These are phyloP conservation scores for Trichophyton schoenleinii DNA, from an alignment of 2,329 filamentous ascomycete genomes.

Conservation along the genomic window DNA sequence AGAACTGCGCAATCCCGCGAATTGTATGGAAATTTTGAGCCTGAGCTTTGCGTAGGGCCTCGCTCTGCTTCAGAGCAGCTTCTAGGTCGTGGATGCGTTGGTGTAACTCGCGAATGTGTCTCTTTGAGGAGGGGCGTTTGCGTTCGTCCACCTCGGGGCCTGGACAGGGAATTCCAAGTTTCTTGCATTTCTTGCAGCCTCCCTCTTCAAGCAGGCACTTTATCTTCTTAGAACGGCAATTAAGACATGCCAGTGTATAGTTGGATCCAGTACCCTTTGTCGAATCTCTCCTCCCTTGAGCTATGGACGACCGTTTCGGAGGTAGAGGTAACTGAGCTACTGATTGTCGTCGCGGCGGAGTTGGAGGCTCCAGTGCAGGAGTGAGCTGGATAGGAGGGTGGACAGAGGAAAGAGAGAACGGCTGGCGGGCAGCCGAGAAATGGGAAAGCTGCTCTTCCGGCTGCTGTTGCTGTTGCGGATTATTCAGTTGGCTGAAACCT, in stretches of 20 bases:
- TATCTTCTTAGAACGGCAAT: slow-evolving; percentile 9
- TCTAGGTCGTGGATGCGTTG: slow-evolving; percentile 11
- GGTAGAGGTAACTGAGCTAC: not conserved
- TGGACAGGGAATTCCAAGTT: slow-evolving; percentile 7
- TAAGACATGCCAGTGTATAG: slow-evolving; percentile 6
- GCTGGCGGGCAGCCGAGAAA: not conserved
- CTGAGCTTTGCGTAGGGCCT: not conserved
- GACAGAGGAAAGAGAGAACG: not conserved
- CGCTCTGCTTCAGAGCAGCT: slow-evolving; percentile 9
- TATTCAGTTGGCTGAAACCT: not conserved
- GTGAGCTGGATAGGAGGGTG: not conserved
- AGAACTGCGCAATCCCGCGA: slow-evolving; percentile 7
- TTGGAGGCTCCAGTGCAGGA: not conserved
- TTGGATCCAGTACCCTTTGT: not conserved
- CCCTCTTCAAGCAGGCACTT: slow-evolving; percentile 8
- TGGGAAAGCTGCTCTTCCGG: not conserved
- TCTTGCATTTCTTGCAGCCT: slow-evolving; percentile 10
- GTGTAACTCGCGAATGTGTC: slow-evolving; percentile 11
- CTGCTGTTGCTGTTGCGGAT: not conserved
- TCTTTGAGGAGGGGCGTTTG: slow-evolving; percentile 12
- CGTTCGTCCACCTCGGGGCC: slow-evolving; percentile 9
- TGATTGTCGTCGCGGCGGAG: not conserved
- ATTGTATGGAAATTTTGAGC: slow-evolving; percentile 2
- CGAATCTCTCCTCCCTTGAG: not conserved
- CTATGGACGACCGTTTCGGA: not conserved